These are phyloP conservation scores for Oldenlandia corymbosa DNA, from an alignment of 257 asterid species.

Conservation along the genomic window DNA sequence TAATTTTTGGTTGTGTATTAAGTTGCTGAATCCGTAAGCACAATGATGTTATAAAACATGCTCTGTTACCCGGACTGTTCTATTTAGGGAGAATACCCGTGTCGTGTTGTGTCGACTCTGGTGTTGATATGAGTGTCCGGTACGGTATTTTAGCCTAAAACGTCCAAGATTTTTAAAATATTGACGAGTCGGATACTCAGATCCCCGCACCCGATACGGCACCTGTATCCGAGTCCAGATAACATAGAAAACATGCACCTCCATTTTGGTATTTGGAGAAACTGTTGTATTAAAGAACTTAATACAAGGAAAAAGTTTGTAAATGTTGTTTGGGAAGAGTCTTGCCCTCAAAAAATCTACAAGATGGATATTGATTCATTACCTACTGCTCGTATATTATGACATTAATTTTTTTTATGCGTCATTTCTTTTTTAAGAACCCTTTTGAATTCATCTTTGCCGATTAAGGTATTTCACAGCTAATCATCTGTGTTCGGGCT, in stretches of 20 bases:
- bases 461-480: neutral
- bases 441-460: neutral
- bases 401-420: neutral
- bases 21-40: neutral
- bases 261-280: neutral
- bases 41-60: neutral
- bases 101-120: too few relatives aligned
- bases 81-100: too few relatives aligned
- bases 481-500: conserved; percentile 45
- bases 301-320: too few relatives aligned
- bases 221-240: too few relatives aligned
- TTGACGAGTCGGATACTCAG: too few relatives aligned
- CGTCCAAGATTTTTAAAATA: too few relatives aligned
- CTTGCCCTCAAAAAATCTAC: neutral
- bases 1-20: neutral
- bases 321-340: neutral
- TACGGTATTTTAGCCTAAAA: too few relatives aligned
- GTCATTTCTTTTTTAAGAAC: neutral
- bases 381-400: too few relatives aligned
- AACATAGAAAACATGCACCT: too few relatives aligned
- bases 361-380: neutral
- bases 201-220: too few relatives aligned
- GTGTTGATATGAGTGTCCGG: too few relatives aligned
- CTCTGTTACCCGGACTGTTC: too few relatives aligned
- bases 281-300: neutral